phyloP scores from a whole-genome alignment of 129 eudicot genomes.

The Silybum marianum region DNA sequence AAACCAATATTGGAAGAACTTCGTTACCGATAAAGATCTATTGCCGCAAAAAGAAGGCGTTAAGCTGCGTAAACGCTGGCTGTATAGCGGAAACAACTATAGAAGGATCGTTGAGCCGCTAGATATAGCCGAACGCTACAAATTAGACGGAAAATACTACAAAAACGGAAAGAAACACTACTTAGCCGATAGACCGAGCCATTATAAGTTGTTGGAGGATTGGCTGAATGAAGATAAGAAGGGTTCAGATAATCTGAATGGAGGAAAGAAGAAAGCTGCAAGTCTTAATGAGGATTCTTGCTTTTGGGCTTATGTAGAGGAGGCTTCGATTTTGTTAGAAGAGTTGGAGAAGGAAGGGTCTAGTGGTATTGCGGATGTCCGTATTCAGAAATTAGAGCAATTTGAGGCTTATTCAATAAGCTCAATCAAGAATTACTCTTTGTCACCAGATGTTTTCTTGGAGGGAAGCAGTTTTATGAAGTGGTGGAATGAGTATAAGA shows the following conservation, averaged over 20 bases:
- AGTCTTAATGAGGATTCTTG: constrained; percentile 56
- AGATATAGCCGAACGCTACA: constrained; percentile 51
- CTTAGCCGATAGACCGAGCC: constrained; percentile 22
- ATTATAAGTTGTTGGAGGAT: constrained; percentile 41
- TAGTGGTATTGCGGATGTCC: neutral
- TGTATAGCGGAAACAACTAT: constrained; percentile 47
- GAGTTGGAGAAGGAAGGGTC: constrained; percentile 21
- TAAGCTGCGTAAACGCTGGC: constrained; percentile 35
- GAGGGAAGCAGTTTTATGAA: constrained; percentile 44
- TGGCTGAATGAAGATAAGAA: constrained; percentile 41
- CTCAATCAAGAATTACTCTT: constrained; percentile 7
- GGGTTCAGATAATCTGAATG: neutral
- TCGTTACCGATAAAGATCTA: constrained; percentile 27
- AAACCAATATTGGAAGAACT: constrained; percentile 38
- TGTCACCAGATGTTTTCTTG: constrained; percentile 45
- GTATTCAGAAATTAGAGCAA: neutral
- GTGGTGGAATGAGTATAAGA: constrained; percentile 47
- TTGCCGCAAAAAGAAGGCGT: constrained; percentile 50
- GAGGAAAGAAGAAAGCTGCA: constrained; percentile 27
- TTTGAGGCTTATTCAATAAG: constrained; percentile 32
- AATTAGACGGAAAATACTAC: constrained; percentile 31
- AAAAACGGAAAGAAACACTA: constrained; percentile 21
- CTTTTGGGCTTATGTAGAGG: constrained; percentile 69
- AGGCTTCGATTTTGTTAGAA: constrained; percentile 32
- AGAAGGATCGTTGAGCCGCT: constrained; percentile 63